Percentiles rank a stretch among this genome's conserved stretches.
Conservation (phyloP, 805 yeast species). For the Candida ipomoeae region DNA sequence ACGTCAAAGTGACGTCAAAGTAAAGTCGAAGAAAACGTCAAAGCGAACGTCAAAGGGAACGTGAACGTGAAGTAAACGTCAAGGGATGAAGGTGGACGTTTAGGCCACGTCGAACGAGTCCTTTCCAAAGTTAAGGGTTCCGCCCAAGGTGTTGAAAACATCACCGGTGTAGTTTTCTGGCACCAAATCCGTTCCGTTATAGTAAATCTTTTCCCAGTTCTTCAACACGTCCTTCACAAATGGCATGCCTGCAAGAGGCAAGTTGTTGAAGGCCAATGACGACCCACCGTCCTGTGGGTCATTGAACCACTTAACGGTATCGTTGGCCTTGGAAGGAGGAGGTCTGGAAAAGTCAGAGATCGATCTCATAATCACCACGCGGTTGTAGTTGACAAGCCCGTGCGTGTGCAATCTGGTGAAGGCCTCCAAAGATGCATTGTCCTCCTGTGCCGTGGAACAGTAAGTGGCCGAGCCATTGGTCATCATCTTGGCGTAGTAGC, state of each 20-base stretch:
- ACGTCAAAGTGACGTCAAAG: background rate
- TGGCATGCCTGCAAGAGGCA: conserved; percentile 52
- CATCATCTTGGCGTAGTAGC: conserved; percentile 43
- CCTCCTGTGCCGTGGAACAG: conserved; percentile 65
- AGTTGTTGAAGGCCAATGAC: conserved; percentile 45
- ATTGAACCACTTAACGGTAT: conserved; percentile 49
- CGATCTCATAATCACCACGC: conserved; percentile 58
- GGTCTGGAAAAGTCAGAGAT: conserved; percentile 57
- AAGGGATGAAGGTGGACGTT: background rate
- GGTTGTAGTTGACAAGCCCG: conserved; percentile 53
- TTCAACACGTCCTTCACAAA: conserved; percentile 48
- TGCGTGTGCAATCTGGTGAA: conserved; percentile 49
- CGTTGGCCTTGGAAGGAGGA: conserved; percentile 41
- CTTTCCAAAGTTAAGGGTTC: conserved; percentile 38
- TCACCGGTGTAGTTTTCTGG: conserved; percentile 61
- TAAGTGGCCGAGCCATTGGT: conserved; percentile 58
- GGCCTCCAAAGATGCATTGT: conserved; percentile 60
- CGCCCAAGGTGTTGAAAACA: conserved; percentile 51
- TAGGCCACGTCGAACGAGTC: conserved; percentile 22
- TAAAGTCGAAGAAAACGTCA: background rate
- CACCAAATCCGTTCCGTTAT: conserved; percentile 28
- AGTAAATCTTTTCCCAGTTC: conserved; percentile 44
- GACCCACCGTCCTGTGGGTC: conserved; percentile 50
- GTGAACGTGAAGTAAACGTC: background rate
- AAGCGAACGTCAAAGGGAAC: background rate